Evolutionary conservation across 805 yeast genomes (phyloP).

Genomic region (Saccharomycopsis schoenii): DNA sequence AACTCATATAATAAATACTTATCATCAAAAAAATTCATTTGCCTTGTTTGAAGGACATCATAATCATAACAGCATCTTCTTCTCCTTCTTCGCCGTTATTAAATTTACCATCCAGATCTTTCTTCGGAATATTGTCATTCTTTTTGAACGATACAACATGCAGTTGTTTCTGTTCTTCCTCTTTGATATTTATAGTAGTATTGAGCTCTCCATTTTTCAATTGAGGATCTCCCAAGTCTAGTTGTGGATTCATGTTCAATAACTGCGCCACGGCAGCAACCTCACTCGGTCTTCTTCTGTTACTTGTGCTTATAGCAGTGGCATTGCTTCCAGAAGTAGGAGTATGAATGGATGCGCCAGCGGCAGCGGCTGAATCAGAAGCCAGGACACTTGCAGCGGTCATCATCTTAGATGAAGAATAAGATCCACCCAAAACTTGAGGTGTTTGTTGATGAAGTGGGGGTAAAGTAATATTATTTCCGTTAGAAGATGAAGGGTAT

Average conservation of each 20-base stretch:
- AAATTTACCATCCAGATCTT: background rate
- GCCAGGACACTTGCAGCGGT: background rate
- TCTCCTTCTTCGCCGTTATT: constrained; percentile 10
- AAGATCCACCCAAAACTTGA: background rate
- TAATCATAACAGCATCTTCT: constrained; percentile 17
- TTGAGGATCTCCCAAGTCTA: background rate
- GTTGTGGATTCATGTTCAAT: constrained; percentile 4
- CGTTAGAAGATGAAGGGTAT: background rate
- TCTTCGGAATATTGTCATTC: background rate
- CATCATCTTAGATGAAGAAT: background rate
- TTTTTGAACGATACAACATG: background rate
- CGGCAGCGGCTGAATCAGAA: background rate
- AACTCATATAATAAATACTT: too few relatives aligned
- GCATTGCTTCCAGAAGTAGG: background rate
- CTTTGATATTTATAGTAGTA: background rate
- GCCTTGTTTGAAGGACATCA: constrained; percentile 18
- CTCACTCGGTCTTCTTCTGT: background rate
- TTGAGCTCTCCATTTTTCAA: background rate
- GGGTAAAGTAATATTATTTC: background rate
- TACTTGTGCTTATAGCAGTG: background rate
- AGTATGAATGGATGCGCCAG: background rate
- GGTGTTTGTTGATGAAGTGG: background rate
- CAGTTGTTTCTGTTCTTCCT: background rate
- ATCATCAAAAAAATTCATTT: background rate
- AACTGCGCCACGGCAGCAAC: constrained; percentile 1